Conservation (phyloP, 2,329 filamentous ascomycete species). For the Talaromyces funiculosus region DNA sequence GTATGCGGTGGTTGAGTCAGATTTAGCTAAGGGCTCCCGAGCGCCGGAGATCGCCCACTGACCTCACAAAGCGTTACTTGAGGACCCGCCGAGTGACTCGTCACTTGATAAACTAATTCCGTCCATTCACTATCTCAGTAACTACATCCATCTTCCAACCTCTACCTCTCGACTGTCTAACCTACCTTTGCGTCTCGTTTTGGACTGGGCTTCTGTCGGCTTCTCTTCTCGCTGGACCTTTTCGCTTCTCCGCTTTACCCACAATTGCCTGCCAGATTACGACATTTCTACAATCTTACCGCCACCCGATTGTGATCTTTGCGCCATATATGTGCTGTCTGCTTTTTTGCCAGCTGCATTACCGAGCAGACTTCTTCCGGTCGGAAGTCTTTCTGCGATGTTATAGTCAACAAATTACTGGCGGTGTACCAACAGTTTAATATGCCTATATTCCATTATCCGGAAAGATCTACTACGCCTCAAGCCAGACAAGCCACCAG, state of each 20-base stretch:
- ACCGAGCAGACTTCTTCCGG: not conserved
- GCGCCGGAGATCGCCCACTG: not conserved
- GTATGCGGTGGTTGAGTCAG: no score
- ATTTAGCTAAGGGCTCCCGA: not conserved
- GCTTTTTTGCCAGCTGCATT: not conserved
- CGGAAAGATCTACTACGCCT: slow-evolving; percentile 20
- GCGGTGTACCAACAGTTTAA: slow-evolving; percentile 9
- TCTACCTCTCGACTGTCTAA: not conserved
- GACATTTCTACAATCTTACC: not conserved
- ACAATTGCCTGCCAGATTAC: not conserved
- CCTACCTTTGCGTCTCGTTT: not conserved
- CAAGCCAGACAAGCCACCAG: not conserved
- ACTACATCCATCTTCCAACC: not conserved
- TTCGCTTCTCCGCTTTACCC: not conserved
- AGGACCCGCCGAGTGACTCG: not conserved
- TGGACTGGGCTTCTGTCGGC: not conserved
- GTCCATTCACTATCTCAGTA: not conserved
- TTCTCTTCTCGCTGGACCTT: not conserved
- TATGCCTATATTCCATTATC: slow-evolving; percentile 27
- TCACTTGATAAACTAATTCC: not conserved
- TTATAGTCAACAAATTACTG: not conserved
- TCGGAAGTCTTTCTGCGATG: not conserved
- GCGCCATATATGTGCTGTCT: not conserved
- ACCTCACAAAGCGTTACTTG: not conserved
- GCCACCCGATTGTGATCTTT: slow-evolving; percentile 1